phyloP scores from a whole-genome alignment of 1,284 basidiomycete species.

The Sphaerobolus stellatus region DNA sequence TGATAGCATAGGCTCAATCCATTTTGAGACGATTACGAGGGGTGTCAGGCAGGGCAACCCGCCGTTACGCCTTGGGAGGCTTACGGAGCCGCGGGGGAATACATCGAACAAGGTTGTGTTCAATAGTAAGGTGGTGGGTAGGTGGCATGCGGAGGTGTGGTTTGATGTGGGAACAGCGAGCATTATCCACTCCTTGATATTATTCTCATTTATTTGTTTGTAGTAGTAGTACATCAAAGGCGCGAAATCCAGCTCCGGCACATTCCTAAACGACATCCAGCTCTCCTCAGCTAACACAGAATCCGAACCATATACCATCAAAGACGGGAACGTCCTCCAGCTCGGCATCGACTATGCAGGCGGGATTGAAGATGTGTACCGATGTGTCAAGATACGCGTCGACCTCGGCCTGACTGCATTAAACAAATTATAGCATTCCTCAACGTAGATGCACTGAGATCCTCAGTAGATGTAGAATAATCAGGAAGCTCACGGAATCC shows the following conservation, averaged over 20 bases:
- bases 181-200: too few species aligned
- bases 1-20: conserved; percentile 85
- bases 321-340: conserved; percentile 94
- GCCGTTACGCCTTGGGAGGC: conserved; percentile 83
- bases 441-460: too few species aligned
- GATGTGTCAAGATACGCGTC: conserved; percentile 95
- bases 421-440: too few species aligned
- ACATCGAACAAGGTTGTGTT: conserved; percentile 87
- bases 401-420: conserved; percentile 85
- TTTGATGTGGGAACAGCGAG: conserved; percentile 51
- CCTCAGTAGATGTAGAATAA: too few species aligned
- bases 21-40: conserved; percentile 90
- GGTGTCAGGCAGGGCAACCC: conserved; percentile 71
- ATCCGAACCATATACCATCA: conserved; percentile 75
- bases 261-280: conserved; percentile 94
- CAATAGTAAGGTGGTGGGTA: conserved; percentile 92
- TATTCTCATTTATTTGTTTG: too few species aligned
- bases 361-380: conserved; percentile 95
- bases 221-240: conserved; percentile 88
- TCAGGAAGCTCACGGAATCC: too few species aligned
- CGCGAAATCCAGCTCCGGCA: conserved; percentile 88
- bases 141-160: conserved; percentile 96
- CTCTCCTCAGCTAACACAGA: conserved; percentile 84
- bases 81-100: conserved; percentile 81
- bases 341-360: conserved; percentile 97